Base-by-base conservation (phyloP, 2,329 filamentous ascomycete genomes). In the Pseudogymnoascus sp. region DNA sequence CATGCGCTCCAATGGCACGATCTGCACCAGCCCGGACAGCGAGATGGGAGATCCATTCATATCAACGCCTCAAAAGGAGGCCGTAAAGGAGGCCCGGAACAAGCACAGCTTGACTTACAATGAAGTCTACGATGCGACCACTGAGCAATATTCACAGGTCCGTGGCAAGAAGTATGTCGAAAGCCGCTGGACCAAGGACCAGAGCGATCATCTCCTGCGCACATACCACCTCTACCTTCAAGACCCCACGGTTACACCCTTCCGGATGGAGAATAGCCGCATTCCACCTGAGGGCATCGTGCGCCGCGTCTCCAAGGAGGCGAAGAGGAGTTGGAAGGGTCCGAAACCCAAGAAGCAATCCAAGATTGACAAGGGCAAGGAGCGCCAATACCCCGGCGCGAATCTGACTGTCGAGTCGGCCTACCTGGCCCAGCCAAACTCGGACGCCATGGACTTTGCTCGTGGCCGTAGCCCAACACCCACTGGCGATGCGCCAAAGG, bases 241-340 rank as follows among this genome's bases (percentile, higher is more conserved):
- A 71, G 86, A 89, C 68, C 85, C 86, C 53, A 85, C 83, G 60
- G 84, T 88, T 2, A 89, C 86, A 1, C 86, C 86, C 0, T 84
- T 89, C 66, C 81, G 83, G 61, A 79, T 87, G 63, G 82, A 84
- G 65, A 86, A 85, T 69, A 85, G 83, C 69, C 81, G 82, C 64
- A 81, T 88, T 26, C 86, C 86, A 7, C 86, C 86, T 2, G 79
- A 85, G 47, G 86, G 86, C 15, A 85, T 88, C 9, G 87, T 84
- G 69, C 72, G 82, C 69, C 83, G 86, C 53, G 86, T 89, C 40
- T 83, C 86, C n/a, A 79, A 86, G 66, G 84, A 87, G 69, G 82
- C 86, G 19, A 87, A 83, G 74, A 78, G 83, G 70, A 87, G 82
- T 69, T 89, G 86, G 86, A 87, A 84, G 71, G 85, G 85, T 1